phyloP scores from a whole-genome alignment of 1,139 yeast species.

The Debaryomyces udenii region DNA sequence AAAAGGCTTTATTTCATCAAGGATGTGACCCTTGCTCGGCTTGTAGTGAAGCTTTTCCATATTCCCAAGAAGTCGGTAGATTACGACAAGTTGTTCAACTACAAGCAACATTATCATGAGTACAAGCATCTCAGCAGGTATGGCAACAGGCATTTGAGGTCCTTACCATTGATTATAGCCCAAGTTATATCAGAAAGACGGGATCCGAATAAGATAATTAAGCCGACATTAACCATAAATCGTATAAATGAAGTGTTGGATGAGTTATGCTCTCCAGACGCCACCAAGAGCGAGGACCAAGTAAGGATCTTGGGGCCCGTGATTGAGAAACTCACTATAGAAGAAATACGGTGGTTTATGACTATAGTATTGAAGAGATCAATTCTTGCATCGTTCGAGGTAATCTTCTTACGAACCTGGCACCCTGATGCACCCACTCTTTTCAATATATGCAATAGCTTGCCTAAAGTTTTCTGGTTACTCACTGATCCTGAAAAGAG shows the following conservation, averaged over 20 bases:
- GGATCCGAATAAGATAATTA: conserved; percentile 31
- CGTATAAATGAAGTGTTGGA: conserved; percentile 64
- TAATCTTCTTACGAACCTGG: conserved; percentile 64
- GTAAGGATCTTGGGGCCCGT: conserved; percentile 50
- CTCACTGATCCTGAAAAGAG: conserved; percentile 53
- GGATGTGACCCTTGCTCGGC: conserved; percentile 52
- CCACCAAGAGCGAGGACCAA: conserved; percentile 43
- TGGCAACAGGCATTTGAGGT: conserved; percentile 38
- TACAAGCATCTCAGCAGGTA: conserved; percentile 26
- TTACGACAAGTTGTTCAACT: conserved; percentile 36
- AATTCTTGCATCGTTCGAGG: conserved; percentile 62
- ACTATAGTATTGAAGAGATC: conserved; percentile 66
- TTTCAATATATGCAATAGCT: conserved; percentile 66
- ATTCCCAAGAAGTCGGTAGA: conserved; percentile 42
- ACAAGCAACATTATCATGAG: conserved; percentile 43
- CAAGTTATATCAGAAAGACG: conserved; percentile 52
- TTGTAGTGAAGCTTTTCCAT: conserved; percentile 38
- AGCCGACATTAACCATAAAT: conserved; percentile 45
- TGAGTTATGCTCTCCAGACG: conserved; percentile 27
- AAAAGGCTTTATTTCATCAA: conserved; percentile 54
- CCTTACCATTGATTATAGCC: conserved; percentile 47
- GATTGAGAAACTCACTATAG: conserved; percentile 56
- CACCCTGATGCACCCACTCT: conserved; percentile 78
- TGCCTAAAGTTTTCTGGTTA: conserved; percentile 63
- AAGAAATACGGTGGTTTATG: conserved; percentile 71